Evolutionary conservation across 495 filamentous ascomycete genomes (phyloP).

Genomic region (Cercophora scortea): DNA sequence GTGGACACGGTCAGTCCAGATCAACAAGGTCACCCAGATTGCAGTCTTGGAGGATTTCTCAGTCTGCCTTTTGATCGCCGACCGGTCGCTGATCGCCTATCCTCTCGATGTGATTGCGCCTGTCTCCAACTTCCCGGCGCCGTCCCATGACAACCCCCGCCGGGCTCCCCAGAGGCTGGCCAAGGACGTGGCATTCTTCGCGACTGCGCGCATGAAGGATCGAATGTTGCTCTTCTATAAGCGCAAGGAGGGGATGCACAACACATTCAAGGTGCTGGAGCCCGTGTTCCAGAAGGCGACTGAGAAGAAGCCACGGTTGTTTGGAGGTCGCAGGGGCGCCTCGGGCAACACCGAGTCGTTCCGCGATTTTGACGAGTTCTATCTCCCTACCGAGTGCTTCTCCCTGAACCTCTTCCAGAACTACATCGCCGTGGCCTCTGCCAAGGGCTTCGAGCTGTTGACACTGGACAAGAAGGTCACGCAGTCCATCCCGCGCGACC

Average conservation of each 20-base stretch:
- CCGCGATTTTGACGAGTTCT: constrained; percentile 97
- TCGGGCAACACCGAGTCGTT: constrained; percentile 86
- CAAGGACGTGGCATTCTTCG: constrained; percentile 92
- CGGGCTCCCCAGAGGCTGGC: constrained; percentile 87
- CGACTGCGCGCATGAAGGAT: constrained; percentile 93
- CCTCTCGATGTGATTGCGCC: constrained; percentile 87
- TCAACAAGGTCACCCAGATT: constrained; percentile 77
- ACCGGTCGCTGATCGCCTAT: constrained; percentile 87
- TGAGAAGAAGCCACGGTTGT: constrained; percentile 66
- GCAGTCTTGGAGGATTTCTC: constrained; percentile 94
- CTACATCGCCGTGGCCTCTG: constrained; percentile 82
- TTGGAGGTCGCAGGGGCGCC: constrained; percentile 39
- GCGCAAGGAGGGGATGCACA: constrained; percentile 83
- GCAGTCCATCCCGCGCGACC: constrained; percentile 74
- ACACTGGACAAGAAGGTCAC: constrained; percentile 94
- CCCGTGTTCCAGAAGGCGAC: constrained; percentile 85
- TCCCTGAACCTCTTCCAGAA: constrained; percentile 93
- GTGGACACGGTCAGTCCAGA: constrained; percentile 76
- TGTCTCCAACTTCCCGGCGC: constrained; percentile 51
- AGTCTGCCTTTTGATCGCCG: constrained; percentile 80
- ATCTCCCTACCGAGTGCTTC: constrained; percentile 93
- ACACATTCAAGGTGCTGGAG: constrained; percentile 93
- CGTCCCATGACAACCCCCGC: constrained; percentile 55
- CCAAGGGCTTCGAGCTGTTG: constrained; percentile 90
- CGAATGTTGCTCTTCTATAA: constrained; percentile 92